Evolutionary conservation across 495 filamentous ascomycete genomes (phyloP).

Genomic region (Trypethelium eluteriae): DNA sequence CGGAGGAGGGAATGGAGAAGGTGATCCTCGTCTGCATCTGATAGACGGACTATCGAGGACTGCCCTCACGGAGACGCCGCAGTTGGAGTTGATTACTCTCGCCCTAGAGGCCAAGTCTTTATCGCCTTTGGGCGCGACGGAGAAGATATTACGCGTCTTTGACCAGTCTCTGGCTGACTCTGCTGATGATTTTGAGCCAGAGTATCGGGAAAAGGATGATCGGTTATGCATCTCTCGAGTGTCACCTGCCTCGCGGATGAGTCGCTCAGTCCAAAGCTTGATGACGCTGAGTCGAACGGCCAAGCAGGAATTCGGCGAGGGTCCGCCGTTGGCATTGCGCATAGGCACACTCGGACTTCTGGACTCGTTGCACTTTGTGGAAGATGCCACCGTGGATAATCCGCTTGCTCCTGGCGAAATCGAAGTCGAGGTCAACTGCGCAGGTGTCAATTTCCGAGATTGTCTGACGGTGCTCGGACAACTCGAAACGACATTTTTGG

Average conservation of each 20-base stretch:
- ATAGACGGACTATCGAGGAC: constrained; percentile 12
- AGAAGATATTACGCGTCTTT: neutral
- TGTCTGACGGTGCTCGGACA: neutral
- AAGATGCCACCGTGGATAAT: neutral
- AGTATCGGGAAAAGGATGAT: neutral
- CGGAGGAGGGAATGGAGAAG: neutral
- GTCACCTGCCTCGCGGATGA: neutral
- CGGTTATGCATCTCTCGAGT: constrained; percentile 1
- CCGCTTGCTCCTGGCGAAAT: constrained; percentile 11
- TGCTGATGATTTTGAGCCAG: neutral
- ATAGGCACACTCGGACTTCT: neutral
- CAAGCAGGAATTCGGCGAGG: neutral
- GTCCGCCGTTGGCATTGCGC: neutral
- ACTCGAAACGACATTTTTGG: neutral
- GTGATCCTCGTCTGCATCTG: neutral
- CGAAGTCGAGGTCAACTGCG: constrained; percentile 12
- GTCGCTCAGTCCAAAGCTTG: neutral
- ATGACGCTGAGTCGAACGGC: neutral
- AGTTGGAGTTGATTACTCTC: neutral
- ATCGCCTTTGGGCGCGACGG: neutral
- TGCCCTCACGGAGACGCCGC: neutral
- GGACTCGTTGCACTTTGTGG: constrained; percentile 6
- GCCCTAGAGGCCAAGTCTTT: neutral
- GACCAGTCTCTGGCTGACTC: neutral
- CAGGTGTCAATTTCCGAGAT: constrained; percentile 12